Evolutionary conservation across 148 eudicot species (phyloP).

Genomic region (Silene latifolia): DNA sequence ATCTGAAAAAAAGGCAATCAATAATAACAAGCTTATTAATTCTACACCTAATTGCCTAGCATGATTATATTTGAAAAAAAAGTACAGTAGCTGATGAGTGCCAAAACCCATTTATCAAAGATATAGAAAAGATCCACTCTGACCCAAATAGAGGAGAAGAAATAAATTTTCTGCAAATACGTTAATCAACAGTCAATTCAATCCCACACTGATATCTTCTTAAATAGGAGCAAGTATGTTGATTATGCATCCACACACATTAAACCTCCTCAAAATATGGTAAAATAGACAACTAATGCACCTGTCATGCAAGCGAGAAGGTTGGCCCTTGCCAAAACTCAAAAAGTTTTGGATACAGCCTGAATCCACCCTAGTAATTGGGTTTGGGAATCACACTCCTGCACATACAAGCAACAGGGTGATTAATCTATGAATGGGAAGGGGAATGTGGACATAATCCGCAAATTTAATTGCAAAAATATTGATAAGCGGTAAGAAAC

Average conservation of each 20-base stretch:
- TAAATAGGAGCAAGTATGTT: neutral
- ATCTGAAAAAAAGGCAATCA: no score
- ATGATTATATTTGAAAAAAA: no score
- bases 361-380: conserved; percentile 87
- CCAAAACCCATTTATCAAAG: neutral
- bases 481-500: neutral
- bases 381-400: conserved; percentile 93
- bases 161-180: no score
- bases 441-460: neutral
- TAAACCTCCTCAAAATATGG: neutral
- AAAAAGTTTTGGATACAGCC: conserved; percentile 69
- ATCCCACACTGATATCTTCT: neutral
- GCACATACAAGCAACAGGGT: conserved; percentile 25
- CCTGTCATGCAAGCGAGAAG: conserved; percentile 98
- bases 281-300: conserved; percentile 18
- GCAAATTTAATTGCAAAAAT: neutral
- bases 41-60: no score
- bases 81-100: neutral
- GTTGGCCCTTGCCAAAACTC: conserved; percentile 99
- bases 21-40: neutral
- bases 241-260: neutral
- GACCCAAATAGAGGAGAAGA: neutral
- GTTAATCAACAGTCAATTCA: neutral
- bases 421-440: neutral
- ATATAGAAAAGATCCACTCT: neutral